Evolutionary conservation across 2,329 filamentous ascomycete species (phyloP).

Genomic region (Microthyrium microscopicum): DNA sequence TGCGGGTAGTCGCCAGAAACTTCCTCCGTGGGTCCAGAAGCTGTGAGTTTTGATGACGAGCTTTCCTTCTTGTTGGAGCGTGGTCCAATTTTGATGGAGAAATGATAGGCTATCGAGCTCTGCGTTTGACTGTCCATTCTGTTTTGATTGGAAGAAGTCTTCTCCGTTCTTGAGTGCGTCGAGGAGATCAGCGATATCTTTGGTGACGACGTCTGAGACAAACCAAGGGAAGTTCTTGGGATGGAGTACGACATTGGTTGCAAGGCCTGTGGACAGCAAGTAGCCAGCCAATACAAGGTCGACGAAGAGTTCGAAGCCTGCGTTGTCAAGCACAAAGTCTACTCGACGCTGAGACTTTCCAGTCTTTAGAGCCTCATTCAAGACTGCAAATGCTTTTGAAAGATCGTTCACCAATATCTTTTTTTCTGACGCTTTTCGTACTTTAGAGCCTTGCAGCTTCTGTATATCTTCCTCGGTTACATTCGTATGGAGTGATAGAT

Average conservation of each 20-base stretch:
- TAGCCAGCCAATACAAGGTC: slow-evolving; percentile 87
- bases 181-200: slow-evolving; percentile 71
- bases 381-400: slow-evolving; percentile 48
- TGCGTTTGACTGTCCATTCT: slow-evolving; percentile 44
- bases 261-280: slow-evolving; percentile 66
- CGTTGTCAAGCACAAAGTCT: slow-evolving; percentile 92
- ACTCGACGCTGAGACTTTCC: slow-evolving; percentile 55
- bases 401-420: slow-evolving; percentile 89
- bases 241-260: slow-evolving; percentile 74
- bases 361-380: slow-evolving; percentile 47
- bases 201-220: slow-evolving; percentile 82
- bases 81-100: slow-evolving; percentile 68
- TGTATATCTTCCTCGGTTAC: slow-evolving; percentile 93
- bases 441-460: slow-evolving; percentile 83
- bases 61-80: slow-evolving; percentile 66
- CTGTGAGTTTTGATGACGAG: slow-evolving; percentile 66
- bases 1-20: slow-evolving; percentile 72
- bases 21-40: slow-evolving; percentile 82
- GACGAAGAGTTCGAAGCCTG: slow-evolving; percentile 92
- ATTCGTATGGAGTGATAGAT: slow-evolving; percentile 77
- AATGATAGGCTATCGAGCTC: slow-evolving; percentile 55
- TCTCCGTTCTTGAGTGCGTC: slow-evolving; percentile 60
- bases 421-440: slow-evolving; percentile 70
- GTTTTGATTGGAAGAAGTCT: slow-evolving; percentile 60
- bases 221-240: slow-evolving; percentile 97